Evolutionary conservation across 2,329 filamentous ascomycete genomes (phyloP), one percentile per base, ranked within the genome.

Genomic region (Epichloe bromicola): DNA sequence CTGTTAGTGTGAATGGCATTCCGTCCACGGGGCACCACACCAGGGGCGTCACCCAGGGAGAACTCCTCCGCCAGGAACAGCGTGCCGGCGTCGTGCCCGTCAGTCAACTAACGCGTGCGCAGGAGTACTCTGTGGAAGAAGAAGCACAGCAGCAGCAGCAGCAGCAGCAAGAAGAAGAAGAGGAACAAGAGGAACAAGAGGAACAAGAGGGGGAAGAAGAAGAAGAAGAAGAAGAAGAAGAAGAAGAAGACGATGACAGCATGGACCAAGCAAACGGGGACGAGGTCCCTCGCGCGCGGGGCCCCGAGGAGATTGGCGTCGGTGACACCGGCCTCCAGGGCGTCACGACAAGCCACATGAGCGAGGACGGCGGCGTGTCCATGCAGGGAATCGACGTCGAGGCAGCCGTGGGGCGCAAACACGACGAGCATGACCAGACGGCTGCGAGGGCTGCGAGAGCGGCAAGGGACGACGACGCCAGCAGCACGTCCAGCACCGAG

Each of bases 21-120:
- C 74, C 77, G 0, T 81, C 78, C 7, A 74, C 74, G 54, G 67
- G 67, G 1, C 65, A 67, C 53, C 65, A 67, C 53, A 56, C 67
- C 56, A 63, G 76, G 42, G 85, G 79, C 33, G 78, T 90, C 49
- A 90, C 86, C 1, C 88, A 95, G 67, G 88, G 88, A 46, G 88
- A 94, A 65, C 74, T 94, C 20, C 72, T 94, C 23, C 75, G 88
- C n/a, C 86, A 93, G 67, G 88, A 94, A 65, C 88, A 94, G 67
- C 80, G 85, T 62, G 85, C 86, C 1, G 86, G 86, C 38, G 80
- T 91, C 15, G 83, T 91, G 6, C 85, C 87, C 23, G 76, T 82
- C 36, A 78, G 74, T 52, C 82, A 85, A 62, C 68, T 80, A 23
- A 67, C 71, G 41, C 69, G 75, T 48, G 66, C 62, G 41, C 72